A percentile compares a stretch with the other conserved stretches of the same genome.
phyloP scores from a whole-genome alignment of 257 asterid species.

The Solanum peruvianum region DNA sequence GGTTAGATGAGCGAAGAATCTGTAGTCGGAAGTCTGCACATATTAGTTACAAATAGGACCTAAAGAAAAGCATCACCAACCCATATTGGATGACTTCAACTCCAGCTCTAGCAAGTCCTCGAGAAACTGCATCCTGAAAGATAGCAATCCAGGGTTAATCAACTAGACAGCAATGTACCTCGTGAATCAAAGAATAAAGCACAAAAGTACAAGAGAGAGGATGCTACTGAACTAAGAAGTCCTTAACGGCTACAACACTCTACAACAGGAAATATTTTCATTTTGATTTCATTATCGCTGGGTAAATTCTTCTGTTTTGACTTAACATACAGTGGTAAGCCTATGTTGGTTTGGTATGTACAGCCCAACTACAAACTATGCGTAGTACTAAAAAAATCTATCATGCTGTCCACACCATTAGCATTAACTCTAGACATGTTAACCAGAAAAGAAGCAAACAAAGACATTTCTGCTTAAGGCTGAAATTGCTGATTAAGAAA shows the following conservation, averaged over 20 bases:
- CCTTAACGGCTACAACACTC: not conserved
- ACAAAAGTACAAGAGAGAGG: not conserved
- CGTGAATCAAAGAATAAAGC: not conserved
- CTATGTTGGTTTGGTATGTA: not conserved
- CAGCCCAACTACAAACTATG: not conserved
- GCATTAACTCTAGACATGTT: not conserved
- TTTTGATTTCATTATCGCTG: not conserved
- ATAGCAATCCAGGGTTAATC: not conserved
- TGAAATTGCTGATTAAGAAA: not conserved
- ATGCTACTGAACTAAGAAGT: not conserved
- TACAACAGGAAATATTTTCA: not conserved
- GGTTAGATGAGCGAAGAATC: not conserved
- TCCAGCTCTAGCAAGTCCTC: conserved; percentile 78
- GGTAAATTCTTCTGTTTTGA: not conserved
- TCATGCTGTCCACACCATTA: not conserved
- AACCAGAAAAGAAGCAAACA: not conserved
- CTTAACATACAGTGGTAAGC: not conserved
- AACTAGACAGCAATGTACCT: not conserved
- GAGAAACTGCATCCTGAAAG: conserved; percentile 90
- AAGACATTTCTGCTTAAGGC: not conserved
- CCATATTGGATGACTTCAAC: conserved; percentile 79
- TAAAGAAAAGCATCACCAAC: conserved; percentile 32
- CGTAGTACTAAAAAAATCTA: not conserved
- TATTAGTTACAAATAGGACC: not conserved
- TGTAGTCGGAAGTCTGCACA: not conserved